These are phyloP conservation scores for Microstroma glucosiphilum DNA, from an alignment of 1,284 basidiomycete genomes.

Conservation along the genomic window DNA sequence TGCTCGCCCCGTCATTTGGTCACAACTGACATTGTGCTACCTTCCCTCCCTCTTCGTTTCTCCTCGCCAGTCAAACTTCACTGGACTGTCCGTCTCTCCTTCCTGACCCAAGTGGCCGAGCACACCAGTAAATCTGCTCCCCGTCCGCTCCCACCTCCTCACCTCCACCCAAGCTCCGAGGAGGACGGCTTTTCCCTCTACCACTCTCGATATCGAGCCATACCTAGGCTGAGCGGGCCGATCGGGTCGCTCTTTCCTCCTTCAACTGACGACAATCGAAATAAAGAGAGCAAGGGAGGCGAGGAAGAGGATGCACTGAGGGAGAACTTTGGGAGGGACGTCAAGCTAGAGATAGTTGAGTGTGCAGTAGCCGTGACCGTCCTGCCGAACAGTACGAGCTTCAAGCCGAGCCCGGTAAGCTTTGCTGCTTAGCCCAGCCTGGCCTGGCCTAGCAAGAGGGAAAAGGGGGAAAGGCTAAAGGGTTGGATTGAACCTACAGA, in stretches of 20 bases:
- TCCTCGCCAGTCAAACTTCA: conserved; percentile 25
- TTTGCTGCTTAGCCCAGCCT: conserved; percentile 38
- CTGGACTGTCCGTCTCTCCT: conserved; percentile 38
- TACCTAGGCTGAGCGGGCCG: conserved; percentile 18
- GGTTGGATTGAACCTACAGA: no score
- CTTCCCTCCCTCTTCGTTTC: not conserved
- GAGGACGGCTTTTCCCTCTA: conserved; percentile 38
- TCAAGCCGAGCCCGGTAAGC: conserved; percentile 26
- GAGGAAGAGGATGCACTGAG: not conserved
- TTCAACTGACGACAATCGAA: conserved; percentile 4
- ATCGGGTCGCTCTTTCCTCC: not conserved
- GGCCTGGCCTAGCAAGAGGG: no score
- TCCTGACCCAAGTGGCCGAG: conserved; percentile 31
- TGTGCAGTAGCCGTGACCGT: conserved; percentile 43
- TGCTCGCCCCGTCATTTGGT: not conserved
- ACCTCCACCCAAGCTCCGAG: conserved; percentile 22
- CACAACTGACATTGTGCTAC: not conserved
- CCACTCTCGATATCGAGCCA: conserved; percentile 29
- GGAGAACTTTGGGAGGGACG: conserved; percentile 14
- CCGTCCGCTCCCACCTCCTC: conserved; percentile 24
- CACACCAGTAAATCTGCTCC: conserved; percentile 10
- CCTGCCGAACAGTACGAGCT: conserved; percentile 37
- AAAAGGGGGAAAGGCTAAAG: not conserved
- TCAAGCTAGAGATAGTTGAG: conserved; percentile 46
- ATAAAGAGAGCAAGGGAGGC: conserved; percentile 9